Base-by-base conservation (phyloP, 768 basidiomycete genomes). In the Suillus subalutaceus region DNA sequence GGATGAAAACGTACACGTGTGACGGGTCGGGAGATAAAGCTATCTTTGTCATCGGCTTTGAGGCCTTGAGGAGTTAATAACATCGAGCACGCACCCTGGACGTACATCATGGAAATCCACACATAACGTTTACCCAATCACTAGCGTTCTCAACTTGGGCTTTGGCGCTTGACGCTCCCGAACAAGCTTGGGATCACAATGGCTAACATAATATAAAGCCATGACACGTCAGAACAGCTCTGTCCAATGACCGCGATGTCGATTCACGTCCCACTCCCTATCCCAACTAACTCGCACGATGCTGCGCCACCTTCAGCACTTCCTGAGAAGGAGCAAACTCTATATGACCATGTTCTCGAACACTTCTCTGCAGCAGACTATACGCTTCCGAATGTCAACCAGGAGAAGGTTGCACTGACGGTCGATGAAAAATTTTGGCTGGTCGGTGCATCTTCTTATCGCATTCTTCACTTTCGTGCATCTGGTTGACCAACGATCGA, bases 371-470 rank as follows among this genome's bases (percentile, higher is more conserved):
- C 77, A 20, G 71, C 80, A 0, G 80, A 80, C 2, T 91, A 90
- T 73, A 75, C 69, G 8, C 72, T 91, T 37, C 85, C 89, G 3
- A 81, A 76, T n/a, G 72, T 79, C 7, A 62, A 78, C 10, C 76
- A 78, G 0, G 79, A 79, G 52, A 79, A 83, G 3, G 80, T 82
- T 9, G 75, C 79, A 65, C 78, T 93, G 61, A 80, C 67, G 55
- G 91, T 91, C 40, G 83, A 80, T 41, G 93, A 94, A 73, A 86
- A 86, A 76, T 91, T 91, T 74, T 94, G 92, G 91, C 79, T 94
- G 71, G 85, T 87, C 63, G 59, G 85, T 82, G 40, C 30, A 43
- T 26, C 35, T 9, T 37, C 8, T 35, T 40, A 38, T 46, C 62
- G 55, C 63, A 37, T 23, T 20, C n/a, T 8, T 7, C 50, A 13